Base-by-base conservation (phyloP, 495 filamentous ascomycete species). In the Penicillium subrubescens region DNA sequence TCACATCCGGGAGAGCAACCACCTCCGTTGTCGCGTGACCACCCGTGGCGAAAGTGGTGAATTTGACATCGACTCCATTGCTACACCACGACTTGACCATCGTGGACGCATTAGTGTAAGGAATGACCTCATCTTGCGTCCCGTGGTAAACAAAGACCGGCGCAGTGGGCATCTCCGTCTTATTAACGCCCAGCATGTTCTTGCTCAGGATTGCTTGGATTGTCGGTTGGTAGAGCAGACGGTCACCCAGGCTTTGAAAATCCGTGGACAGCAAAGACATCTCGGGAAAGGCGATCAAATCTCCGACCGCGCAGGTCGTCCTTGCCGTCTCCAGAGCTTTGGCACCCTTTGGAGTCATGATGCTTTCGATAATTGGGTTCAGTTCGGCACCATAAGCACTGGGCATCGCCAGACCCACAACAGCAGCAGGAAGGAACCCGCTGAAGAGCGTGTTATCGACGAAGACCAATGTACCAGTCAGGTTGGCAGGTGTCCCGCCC, bases 401-500 rank as follows among this genome's bases (percentile, higher is more conserved):
- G 7, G 74, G 71, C 53, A 62, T 61, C 2, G 64, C 41, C 3
- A 78, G 57, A 23, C 75, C 75, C 11, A 53, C 72, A 10, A 78
- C 64, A 8, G 74, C 75, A 0, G 70, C 43, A 2, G 74, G 72
- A 17, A 73, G 51, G 35, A 78, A 76, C 0, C 75, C 75, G 58
- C 71, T 71, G 57, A 71, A 78, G 27, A 48, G 31, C 0, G 66
- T 74, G 46, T 70, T 48, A 41, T 78, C 72, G 10, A 75, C 65
- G 27, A 57, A 67, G 19, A 73, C 17, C 51, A 78, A 39, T 1
- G 74, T 75, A 27, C 72, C 75, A 0, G 74, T 77, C 33, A 78
- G 50, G 14, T 78, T 78, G 2, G 70, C 48, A 1, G 75, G 74
- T 2, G 76, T 78, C 34, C 84, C 86, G 19, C 86, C 85, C 10